Conservation (phyloP, 495 filamentous ascomycete genomes). For the Rusavskia elegans region DNA sequence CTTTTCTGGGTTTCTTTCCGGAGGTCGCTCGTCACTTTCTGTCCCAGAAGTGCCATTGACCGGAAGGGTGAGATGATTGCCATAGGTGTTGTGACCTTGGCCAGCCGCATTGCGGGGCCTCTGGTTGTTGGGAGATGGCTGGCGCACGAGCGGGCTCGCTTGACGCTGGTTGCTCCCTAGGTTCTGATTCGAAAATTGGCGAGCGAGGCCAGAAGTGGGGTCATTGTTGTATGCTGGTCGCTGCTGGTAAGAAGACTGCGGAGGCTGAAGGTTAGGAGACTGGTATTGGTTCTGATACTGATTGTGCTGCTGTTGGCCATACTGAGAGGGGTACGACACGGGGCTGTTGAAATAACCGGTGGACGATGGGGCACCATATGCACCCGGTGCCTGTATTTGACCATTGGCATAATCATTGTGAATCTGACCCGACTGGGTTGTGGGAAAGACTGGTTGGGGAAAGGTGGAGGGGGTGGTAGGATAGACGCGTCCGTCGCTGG, state of each 20-base stretch:
- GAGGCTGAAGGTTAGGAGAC: conserved; percentile 12
- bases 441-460: conserved; percentile 65
- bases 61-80: conserved; percentile 46
- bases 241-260: conserved; percentile 18
- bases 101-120: conserved; percentile 31
- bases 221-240: conserved; percentile 34
- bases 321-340: conserved; percentile 40
- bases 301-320: conserved; percentile 34
- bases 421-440: conserved; percentile 40
- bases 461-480: conserved; percentile 95
- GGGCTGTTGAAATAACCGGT: conserved; percentile 52
- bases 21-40: conserved; percentile 32
- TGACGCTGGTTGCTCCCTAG: conserved; percentile 51
- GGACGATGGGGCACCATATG: conserved; percentile 28
- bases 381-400: conserved; percentile 25
- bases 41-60: conserved; percentile 27
- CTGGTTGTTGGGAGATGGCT: conserved; percentile 62
- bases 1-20: conserved; percentile 59
- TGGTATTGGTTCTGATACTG: conserved; percentile 46
- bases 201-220: conserved; percentile 65
- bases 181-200: conserved; percentile 96
- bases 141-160: conserved; percentile 50
- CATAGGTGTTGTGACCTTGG: conserved; percentile 35
- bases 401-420: conserved; percentile 33
- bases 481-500: conserved; percentile 64